Base-by-base conservation (phyloP, 164 flowering plant species). In the Warburgia ugandensis region DNA sequence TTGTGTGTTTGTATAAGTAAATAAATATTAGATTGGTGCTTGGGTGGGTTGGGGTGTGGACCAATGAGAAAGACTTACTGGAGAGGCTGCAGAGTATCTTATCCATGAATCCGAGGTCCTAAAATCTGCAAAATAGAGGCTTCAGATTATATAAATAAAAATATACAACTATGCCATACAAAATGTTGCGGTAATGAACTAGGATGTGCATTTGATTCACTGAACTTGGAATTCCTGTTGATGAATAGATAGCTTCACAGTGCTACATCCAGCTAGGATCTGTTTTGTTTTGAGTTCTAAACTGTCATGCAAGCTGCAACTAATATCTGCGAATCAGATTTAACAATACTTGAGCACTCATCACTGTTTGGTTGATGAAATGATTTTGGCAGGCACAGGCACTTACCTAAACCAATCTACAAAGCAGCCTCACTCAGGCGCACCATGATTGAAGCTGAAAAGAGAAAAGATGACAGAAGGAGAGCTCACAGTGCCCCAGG, bases 401-500 rank as follows among this genome's bases (percentile, higher is more conserved):
- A 91, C 68, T 61, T 91, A 55, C 96, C 98, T 0, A 81, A 76
- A 63, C 74, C 92, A 58, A 74, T 85, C 71, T 85, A 64, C 75
- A 91, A 79, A 66, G 92, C 95, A 1, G 55, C 56, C 17, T 13
- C 47, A 0, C 73, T 79, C 3, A 67, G 75, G 31, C 84, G 83
- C 20, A 63, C 61, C 1, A 74, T 81, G 67, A 47, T 47, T 14
- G 92, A 83, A 7, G 73, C 90, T 4, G 72, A 68, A 35, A 83
- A 66, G 59, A 74, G 68, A 70, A 91, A 84, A 66, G 79, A 71
- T 26, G 84, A 77, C 35, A 84, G 80, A 67, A 76, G 82, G 52
- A 77, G 68, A 63, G 96, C 92, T 45, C 96, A 91, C 59, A 83
- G 96, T 60, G 86, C 90, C 26, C 88, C 90, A 0, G 94, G 95